Evolutionary conservation across 1,284 basidiomycete genomes (phyloP).

Genomic region (Microbotryum lychnidis-dioicae): DNA sequence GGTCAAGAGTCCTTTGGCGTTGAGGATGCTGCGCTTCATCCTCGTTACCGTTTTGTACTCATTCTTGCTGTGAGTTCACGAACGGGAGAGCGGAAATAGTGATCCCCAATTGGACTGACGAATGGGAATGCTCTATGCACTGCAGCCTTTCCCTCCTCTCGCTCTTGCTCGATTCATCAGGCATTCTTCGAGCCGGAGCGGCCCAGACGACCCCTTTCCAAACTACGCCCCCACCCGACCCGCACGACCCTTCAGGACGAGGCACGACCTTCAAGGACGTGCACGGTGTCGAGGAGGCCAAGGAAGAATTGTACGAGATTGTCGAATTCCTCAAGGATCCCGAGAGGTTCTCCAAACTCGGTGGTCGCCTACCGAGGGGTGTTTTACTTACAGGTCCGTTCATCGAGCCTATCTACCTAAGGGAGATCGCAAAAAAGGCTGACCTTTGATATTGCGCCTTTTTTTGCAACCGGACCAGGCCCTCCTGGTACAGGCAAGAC

Average conservation of each 20-base stretch:
- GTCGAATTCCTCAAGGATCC: conserved; percentile 90
- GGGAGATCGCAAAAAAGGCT: too few species aligned
- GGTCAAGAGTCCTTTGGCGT: conserved; percentile 48
- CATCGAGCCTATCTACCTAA: conserved; percentile 8
- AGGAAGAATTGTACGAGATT: conserved; percentile 83
- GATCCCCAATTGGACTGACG: neutral
- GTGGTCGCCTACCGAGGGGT: conserved; percentile 85
- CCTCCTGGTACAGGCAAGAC: conserved; percentile 84
- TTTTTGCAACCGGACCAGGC: conserved; percentile 17
- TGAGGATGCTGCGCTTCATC: conserved; percentile 55
- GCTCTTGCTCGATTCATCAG: conserved; percentile 82
- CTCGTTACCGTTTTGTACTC: conserved; percentile 32
- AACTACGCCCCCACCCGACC: conserved; percentile 59
- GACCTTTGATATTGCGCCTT: too few species aligned
- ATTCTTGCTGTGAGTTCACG: conserved; percentile 41
- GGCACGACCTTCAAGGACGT: conserved; percentile 74
- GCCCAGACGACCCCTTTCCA: conserved; percentile 67
- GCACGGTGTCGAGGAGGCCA: conserved; percentile 89
- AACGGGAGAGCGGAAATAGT: conserved; percentile 23
- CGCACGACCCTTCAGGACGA: conserved; percentile 44
- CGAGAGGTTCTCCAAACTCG: conserved; percentile 72
- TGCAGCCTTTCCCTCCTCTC: conserved; percentile 68
- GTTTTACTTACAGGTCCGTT: conserved; percentile 79
- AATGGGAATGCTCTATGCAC: conserved; percentile 35
- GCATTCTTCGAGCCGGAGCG: conserved; percentile 71